Conservation (phyloP, 1,139 yeast species). For the Suhomyces terraborum region DNA sequence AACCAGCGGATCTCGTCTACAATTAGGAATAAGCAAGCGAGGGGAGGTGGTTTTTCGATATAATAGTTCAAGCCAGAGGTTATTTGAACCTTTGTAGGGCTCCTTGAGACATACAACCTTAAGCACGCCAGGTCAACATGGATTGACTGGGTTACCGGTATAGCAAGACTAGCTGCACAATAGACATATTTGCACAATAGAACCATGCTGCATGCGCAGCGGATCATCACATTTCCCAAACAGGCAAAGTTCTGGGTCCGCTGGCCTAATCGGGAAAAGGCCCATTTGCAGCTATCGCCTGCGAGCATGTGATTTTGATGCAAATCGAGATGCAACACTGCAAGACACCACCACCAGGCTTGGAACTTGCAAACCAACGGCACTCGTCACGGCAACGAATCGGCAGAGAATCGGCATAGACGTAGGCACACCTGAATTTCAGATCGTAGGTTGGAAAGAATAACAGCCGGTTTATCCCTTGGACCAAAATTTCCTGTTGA, state of each 20-base stretch:
- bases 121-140: too few relatives aligned
- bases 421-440: too few relatives aligned
- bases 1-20: too few relatives aligned
- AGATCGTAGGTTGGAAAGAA: not conserved
- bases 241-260: constrained; percentile 2
- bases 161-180: not conserved
- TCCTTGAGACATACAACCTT: too few relatives aligned
- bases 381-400: not conserved
- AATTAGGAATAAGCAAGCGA: too few relatives aligned
- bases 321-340: too few relatives aligned
- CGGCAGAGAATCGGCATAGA: too few relatives aligned
- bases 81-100: too few relatives aligned
- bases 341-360: too few relatives aligned
- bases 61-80: too few relatives aligned
- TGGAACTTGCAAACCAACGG: not conserved
- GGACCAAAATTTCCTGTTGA: not conserved
- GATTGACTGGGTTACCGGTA: too few relatives aligned
- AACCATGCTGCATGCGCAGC: not conserved
- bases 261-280: constrained; percentile 1
- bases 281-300: constrained; percentile 4
- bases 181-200: constrained; percentile 1
- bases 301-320: not conserved
- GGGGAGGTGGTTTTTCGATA: too few relatives aligned
- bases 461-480: not conserved
- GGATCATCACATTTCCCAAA: constrained; percentile 3